A percentile compares a stretch with the other conserved stretches of the same genome.
Evolutionary conservation across 495 filamentous ascomycete genomes (phyloP).

Genomic region (Penicillium mononematosum): DNA sequence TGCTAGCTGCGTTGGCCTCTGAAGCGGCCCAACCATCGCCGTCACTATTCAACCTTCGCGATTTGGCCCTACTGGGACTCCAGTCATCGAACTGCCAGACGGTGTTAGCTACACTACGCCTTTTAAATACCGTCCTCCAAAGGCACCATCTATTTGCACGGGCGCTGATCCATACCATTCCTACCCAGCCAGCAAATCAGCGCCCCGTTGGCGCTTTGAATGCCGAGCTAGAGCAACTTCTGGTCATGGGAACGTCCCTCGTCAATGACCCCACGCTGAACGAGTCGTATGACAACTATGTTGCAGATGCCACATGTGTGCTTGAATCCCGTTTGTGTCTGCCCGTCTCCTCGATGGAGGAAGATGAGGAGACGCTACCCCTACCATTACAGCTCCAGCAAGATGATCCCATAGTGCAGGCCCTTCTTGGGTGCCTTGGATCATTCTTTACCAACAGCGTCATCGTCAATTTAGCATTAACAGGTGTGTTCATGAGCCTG

Average conservation of each 20-base stretch:
- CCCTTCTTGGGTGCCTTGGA: constrained; percentile 65
- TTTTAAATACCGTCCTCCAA: constrained; percentile 79
- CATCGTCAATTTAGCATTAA: constrained; percentile 83
- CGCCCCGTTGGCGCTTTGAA: constrained; percentile 79
- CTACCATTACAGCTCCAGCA: constrained; percentile 50
- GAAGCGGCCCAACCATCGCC: constrained; percentile 69
- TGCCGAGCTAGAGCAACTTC: constrained; percentile 71
- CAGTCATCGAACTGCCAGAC: constrained; percentile 83
- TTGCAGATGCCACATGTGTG: constrained; percentile 72
- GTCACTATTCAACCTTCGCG: constrained; percentile 85
- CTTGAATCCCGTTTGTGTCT: constrained; percentile 70
- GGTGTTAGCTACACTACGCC: constrained; percentile 78
- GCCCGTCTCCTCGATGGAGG: constrained; percentile 27
- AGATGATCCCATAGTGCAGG: constrained; percentile 74
- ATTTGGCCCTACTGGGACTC: constrained; percentile 85
- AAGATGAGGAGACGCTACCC: constrained; percentile 27
- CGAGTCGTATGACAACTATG: constrained; percentile 75
- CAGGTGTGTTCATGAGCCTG: constrained; percentile 77
- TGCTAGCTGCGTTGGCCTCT: constrained; percentile 72
- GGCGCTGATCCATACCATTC: constrained; percentile 66
- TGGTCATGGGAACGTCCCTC: constrained; percentile 69
- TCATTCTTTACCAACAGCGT: constrained; percentile 87
- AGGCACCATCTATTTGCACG: constrained; percentile 84
- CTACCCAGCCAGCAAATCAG: constrained; percentile 57
- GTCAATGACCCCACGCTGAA: constrained; percentile 69